A percentile compares a stretch with the other conserved stretches of the same genome.
Evolutionary conservation across 768 basidiomycete genomes (phyloP).

Genomic region (Trametes villosa): DNA sequence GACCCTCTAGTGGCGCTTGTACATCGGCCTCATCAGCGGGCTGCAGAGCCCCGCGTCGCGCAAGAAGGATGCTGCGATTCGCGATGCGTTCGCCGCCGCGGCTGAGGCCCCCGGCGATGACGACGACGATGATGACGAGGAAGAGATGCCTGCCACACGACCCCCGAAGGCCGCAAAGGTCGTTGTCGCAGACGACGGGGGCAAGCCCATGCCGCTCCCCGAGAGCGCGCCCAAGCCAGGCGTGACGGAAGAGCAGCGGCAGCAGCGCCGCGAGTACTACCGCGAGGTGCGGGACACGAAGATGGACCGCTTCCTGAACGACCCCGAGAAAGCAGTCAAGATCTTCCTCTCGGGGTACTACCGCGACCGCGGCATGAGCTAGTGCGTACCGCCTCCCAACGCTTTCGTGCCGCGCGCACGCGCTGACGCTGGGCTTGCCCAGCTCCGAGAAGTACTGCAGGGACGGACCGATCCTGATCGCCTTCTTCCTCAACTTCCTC

Average conservation of each 20-base stretch:
- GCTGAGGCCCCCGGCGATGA: slow-evolving; percentile 43
- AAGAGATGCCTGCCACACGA: slow-evolving; percentile 22
- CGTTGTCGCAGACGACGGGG: slow-evolving; percentile 20
- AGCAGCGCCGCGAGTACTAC: slow-evolving; percentile 26
- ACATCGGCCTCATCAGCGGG: slow-evolving; percentile 51
- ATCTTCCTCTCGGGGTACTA: slow-evolving; percentile 76
- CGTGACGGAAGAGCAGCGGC: slow-evolving; percentile 19
- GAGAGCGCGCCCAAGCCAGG: not conserved
- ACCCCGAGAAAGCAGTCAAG: slow-evolving; percentile 60
- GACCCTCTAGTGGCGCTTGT: slow-evolving; percentile 59
- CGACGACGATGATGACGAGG: slow-evolving; percentile 27
- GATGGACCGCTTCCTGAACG: slow-evolving; percentile 57
- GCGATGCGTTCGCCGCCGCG: slow-evolving; percentile 17
- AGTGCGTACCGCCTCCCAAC: slow-evolving; percentile 45
- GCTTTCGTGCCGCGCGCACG: not conserved
- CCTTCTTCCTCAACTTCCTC: slow-evolving; percentile 66
- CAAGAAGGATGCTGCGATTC: slow-evolving; percentile 26
- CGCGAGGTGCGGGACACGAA: slow-evolving; percentile 30
- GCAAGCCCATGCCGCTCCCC: not conserved
- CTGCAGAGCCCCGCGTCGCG: slow-evolving; percentile 20
- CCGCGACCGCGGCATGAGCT: slow-evolving; percentile 68
- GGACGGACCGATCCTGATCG: slow-evolving; percentile 55
- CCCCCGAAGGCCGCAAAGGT: slow-evolving; percentile 13
- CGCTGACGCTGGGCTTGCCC: slow-evolving; percentile 1
- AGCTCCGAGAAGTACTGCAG: slow-evolving; percentile 53